phyloP scores from a whole-genome alignment of 225 moss, liverwort and hornwort species.

The Physcomitrium patens region DNA sequence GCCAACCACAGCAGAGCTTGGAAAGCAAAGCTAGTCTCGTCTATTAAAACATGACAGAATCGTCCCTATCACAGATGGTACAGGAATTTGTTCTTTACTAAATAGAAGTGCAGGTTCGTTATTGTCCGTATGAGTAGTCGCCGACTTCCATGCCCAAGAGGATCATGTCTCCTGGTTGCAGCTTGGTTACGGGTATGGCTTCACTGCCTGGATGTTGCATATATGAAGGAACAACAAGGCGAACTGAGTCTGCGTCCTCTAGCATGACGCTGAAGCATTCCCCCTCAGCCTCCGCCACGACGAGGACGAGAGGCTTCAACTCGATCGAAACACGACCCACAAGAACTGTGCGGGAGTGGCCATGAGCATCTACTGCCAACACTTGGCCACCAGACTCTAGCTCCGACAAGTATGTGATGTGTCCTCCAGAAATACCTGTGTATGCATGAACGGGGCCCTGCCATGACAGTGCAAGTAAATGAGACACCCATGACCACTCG shows the following conservation, averaged over 20 bases:
- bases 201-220: conserved; percentile 33
- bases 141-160: conserved; percentile 43
- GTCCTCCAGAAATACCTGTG: conserved; percentile 68
- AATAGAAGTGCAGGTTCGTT: conserved; percentile 3
- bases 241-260: conserved; percentile 77
- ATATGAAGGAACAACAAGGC: conserved; percentile 64
- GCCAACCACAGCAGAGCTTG: too few relatives aligned
- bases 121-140: conserved; percentile 29
- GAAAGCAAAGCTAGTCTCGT: too few relatives aligned
- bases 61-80: background rate
- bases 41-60: background rate
- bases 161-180: conserved; percentile 39
- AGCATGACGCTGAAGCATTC: conserved; percentile 61
- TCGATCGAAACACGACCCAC: conserved; percentile 80
- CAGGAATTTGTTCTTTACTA: background rate
- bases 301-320: conserved; percentile 63
- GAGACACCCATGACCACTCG: too few relatives aligned
- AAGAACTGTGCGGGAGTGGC: conserved; percentile 59
- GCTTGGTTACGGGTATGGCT: conserved; percentile 44
- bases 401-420: conserved; percentile 66
- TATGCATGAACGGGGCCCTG: conserved; percentile 89
- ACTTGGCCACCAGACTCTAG: conserved; percentile 71
- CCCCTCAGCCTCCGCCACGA: conserved; percentile 64
- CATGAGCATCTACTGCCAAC: conserved; percentile 63
- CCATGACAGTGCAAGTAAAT: background rate